A percentile compares a stretch with the other conserved stretches of the same genome.
Conservation (phyloP, 176 grass and related monocot species). For the Rhipidocladum racemiflorum region DNA sequence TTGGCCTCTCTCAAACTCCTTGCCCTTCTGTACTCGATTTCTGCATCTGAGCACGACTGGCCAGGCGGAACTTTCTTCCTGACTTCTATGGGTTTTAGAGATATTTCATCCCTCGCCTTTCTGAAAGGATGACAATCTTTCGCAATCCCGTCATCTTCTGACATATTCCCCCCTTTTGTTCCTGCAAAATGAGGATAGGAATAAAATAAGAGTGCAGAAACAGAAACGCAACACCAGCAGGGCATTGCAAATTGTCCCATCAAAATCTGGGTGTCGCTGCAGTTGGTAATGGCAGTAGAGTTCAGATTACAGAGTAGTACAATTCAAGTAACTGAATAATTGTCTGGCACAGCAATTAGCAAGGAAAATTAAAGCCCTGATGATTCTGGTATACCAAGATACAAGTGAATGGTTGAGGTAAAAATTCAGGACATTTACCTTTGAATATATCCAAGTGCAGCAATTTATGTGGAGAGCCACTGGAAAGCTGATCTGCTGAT, state of each 20-base stretch:
- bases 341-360: neutral
- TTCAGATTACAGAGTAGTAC: neutral
- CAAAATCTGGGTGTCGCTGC: neutral
- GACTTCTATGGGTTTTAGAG: constrained; percentile 49
- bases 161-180: constrained; percentile 35
- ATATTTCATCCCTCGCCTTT: constrained; percentile 50
- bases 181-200: constrained; percentile 10
- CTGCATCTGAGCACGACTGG: constrained; percentile 85
- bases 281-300: neutral
- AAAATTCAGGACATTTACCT: constrained; percentile 30
- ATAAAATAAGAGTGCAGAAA: constrained; percentile 13
- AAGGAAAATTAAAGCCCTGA: neutral
- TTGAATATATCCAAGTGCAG: constrained; percentile 38
- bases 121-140: constrained; percentile 65
- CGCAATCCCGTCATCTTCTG: neutral
- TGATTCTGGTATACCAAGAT: neutral
- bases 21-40: constrained; percentile 86
- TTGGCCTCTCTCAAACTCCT: constrained; percentile 97
- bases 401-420: neutral
- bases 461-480: constrained; percentile 32
- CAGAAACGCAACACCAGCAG: constrained; percentile 8
- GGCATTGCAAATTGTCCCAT: neutral
- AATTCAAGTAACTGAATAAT: neutral
- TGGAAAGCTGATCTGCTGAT: constrained; percentile 32
- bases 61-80: constrained; percentile 62